These are phyloP conservation scores for Triangularia setosa DNA, from an alignment of 2,329 filamentous ascomycete species.

Conservation along the genomic window DNA sequence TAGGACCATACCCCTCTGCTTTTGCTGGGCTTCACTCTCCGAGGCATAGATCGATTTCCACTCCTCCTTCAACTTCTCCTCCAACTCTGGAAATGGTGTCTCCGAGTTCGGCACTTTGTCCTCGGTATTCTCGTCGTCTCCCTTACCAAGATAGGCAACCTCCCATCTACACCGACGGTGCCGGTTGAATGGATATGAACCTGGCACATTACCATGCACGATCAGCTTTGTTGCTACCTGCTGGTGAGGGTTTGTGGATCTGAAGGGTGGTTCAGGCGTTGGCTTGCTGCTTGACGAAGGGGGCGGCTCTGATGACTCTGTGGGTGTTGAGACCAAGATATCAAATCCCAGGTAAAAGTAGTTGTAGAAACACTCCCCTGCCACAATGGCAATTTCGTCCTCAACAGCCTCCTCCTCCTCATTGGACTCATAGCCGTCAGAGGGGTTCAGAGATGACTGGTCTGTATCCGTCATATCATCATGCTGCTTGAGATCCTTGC, in stretches of 20 bases:
- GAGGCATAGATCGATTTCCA: constrained; percentile 66
- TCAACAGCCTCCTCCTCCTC: constrained; percentile 48
- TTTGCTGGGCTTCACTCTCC: constrained; percentile 46
- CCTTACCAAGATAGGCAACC: constrained; percentile 55
- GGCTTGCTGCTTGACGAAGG: constrained; percentile 41
- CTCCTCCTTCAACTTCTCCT: constrained; percentile 60
- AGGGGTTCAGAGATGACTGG: constrained; percentile 69
- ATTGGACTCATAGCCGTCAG: constrained; percentile 64
- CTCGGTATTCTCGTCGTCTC: constrained; percentile 37
- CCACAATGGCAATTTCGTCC: constrained; percentile 53
- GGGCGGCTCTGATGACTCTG: constrained; percentile 59
- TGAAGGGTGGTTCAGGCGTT: constrained; percentile 33
- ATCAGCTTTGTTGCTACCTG: constrained; percentile 89
- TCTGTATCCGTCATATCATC: constrained; percentile 68
- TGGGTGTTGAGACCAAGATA: constrained; percentile 78
- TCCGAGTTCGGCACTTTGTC: constrained; percentile 61
- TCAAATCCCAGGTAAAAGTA: constrained; percentile 97
- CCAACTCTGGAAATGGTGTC: constrained; percentile 70
- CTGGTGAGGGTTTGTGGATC: constrained; percentile 51
- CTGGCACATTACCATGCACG: constrained; percentile 89
- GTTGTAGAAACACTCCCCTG: constrained; percentile 87
- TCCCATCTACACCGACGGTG: constrained; percentile 88
- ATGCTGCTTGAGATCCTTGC: constrained; percentile 40
- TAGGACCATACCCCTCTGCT: constrained; percentile 75
- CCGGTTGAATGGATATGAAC: constrained; percentile 94